A percentile compares a stretch with the other conserved stretches of the same genome.
phyloP scores from a whole-genome alignment of 2,329 filamentous ascomycete genomes.

The Cordyceps cateniannulata region DNA sequence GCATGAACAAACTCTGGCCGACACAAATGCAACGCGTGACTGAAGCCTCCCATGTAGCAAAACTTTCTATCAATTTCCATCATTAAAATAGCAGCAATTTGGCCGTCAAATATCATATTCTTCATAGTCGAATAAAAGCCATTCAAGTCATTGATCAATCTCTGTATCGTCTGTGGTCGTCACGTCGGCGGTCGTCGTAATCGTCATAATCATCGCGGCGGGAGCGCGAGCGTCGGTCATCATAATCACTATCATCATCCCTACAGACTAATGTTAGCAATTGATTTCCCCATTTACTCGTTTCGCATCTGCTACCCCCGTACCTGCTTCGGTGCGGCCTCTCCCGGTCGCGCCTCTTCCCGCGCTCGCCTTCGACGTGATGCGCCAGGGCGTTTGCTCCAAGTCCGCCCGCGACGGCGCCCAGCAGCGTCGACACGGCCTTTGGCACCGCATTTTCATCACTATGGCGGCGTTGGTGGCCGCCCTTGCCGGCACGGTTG shows the following conservation, averaged over 20 bases:
- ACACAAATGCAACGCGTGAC: not conserved
- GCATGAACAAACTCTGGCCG: not conserved
- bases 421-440: constrained; percentile 44
- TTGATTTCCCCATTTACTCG: not conserved
- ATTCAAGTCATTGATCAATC: constrained; percentile 13
- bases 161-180: constrained; percentile 4
- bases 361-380: constrained; percentile 32
- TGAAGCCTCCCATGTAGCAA: not conserved
- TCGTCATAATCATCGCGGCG: constrained; percentile 11
- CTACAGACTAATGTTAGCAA: not conserved
- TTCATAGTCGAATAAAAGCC: constrained; percentile 11
- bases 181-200: constrained; percentile 13
- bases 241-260: constrained; percentile 5
- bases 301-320: not conserved
- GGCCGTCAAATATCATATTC: not conserved
- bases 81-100: not conserved
- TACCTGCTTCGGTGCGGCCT: constrained; percentile 14
- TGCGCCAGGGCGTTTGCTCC: constrained; percentile 46
- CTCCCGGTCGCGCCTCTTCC: constrained; percentile 26
- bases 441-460: constrained; percentile 25
- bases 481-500: constrained; percentile 21
- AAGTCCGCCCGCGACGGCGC: constrained; percentile 48
- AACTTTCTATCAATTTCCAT: not conserved
- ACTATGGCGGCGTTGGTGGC: constrained; percentile 20
- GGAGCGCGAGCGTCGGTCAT: not conserved